Base-by-base conservation (phyloP, 345 rosid species). In the Pistacia vera region DNA sequence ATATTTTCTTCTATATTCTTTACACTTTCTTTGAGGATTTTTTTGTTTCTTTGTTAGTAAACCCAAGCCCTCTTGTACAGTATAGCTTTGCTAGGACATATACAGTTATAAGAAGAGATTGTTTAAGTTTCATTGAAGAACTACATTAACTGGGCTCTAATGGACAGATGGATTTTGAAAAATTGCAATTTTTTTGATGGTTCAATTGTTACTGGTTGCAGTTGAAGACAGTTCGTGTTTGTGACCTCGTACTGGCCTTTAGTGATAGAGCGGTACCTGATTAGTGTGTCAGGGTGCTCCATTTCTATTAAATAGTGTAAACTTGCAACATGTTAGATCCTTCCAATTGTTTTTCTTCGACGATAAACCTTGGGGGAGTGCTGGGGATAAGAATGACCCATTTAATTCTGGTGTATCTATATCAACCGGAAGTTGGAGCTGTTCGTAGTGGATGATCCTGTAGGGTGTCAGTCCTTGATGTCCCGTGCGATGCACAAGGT, bases 211-310 rank as follows among this genome's bases (percentile, higher is more conserved):
- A 72, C 49, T 89, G 75, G n/a, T 80, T 84, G 82, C 93, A 95
- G 99, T 85, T 95, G 84, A 92, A 88, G 86, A 88, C 78, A 28
- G 78, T 93, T 75, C 79, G 83, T 59, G 96, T 95, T 25, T 95
- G 99, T 86, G 99, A 73, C 99, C 98, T 74, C 90, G 98, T 95
- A 95, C 84, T 93, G 99, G 98, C 86, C 98, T 81, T 97, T 93
- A 86, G 88, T 88, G 63, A 81, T 92, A 61, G 95, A 95, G 79
- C 93, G 78, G 85, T 84, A 75, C 93, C 97, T 55, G 93, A 95
- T 92, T 41, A 62, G 75, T 67, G 68, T 61, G 63, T 77, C 54
- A 75, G 76, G 28, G 66, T 62, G 48, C 73, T 79, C 62, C 35
- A 22, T 59, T 77, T 74, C 68, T 71, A 71, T 72, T 72, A 33